These are phyloP conservation scores for Gynandropsis gynandra DNA, from an alignment of 345 rosid genomes.

Conservation along the genomic window DNA sequence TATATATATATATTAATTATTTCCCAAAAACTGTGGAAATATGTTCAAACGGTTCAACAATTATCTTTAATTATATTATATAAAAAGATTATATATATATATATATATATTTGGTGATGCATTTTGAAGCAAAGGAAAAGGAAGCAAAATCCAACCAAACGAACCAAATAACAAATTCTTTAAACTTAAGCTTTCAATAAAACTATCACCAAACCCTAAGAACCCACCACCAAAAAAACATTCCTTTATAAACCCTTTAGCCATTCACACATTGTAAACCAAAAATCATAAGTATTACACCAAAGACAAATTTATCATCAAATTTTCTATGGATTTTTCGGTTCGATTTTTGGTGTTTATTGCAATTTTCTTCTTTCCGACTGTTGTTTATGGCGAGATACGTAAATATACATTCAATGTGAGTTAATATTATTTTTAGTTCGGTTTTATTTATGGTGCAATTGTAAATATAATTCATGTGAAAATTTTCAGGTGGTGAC, in stretches of 20 bases:
- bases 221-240: conserved; percentile 25
- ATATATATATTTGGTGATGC: not conserved
- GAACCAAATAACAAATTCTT: conserved; percentile 24
- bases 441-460: not conserved
- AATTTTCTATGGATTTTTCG: conserved; percentile 19
- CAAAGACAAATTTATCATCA: no score
- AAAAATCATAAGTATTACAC: conserved; percentile 22
- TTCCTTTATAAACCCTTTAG: conserved; percentile 21
- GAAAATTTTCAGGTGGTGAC: conserved; percentile 33
- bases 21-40: no score
- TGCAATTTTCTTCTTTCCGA: conserved; percentile 21
- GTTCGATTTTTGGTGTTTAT: conserved; percentile 21
- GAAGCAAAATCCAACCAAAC: conserved; percentile 22
- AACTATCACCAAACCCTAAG: conserved; percentile 23
- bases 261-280: no score
- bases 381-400: conserved; percentile 18
- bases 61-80: not conserved
- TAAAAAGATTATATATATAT: no score
- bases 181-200: conserved; percentile 23
- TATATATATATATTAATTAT: not conserved
- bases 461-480: not conserved
- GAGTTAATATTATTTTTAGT: conserved; percentile 8
- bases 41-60: no score
- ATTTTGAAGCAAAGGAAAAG: conserved; percentile 1
- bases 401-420: conserved; percentile 31